phyloP scores from a whole-genome alignment of 169 alveolate genomes.

The Plasmodium gonderi region DNA sequence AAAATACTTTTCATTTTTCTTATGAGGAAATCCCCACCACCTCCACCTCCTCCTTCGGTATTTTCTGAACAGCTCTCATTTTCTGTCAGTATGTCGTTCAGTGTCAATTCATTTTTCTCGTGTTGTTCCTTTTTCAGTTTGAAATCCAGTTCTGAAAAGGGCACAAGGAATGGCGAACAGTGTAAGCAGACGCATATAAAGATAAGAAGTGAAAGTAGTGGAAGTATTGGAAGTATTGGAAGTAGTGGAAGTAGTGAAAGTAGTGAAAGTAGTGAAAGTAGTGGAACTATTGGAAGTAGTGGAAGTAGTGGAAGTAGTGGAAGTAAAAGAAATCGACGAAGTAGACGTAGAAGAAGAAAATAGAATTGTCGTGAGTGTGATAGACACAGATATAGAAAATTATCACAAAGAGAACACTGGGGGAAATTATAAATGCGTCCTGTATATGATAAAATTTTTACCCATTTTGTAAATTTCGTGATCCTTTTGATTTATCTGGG shows the following conservation, averaged over 20 bases:
- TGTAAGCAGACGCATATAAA: not conserved
- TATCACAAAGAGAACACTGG: no score
- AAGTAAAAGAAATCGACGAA: no score
- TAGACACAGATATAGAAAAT: no score
- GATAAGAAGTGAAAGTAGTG: not conserved
- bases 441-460: no score
- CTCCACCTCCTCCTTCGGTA: not conserved
- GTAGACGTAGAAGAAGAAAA: no score
- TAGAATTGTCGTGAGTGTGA: no score
- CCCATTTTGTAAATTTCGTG: conserved; percentile 63
- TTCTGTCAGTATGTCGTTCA: conserved; percentile 1
- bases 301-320: no score
- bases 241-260: no score
- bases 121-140: conserved; percentile 10
- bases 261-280: no score
- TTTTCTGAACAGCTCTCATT: not conserved
- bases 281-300: no score
- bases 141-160: conserved; percentile 26
- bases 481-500: conserved; percentile 66
- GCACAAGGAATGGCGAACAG: not conserved
- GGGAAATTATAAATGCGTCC: no score
- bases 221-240: no score
- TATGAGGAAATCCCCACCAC: conserved; percentile 11
- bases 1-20: conserved; percentile 45
- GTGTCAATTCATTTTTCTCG: not conserved